Percentiles rank a stretch among this genome's conserved stretches.
Evolutionary conservation across 2,329 filamentous ascomycete genomes (phyloP).

Genomic region (Penicillium psychrosexuale): DNA sequence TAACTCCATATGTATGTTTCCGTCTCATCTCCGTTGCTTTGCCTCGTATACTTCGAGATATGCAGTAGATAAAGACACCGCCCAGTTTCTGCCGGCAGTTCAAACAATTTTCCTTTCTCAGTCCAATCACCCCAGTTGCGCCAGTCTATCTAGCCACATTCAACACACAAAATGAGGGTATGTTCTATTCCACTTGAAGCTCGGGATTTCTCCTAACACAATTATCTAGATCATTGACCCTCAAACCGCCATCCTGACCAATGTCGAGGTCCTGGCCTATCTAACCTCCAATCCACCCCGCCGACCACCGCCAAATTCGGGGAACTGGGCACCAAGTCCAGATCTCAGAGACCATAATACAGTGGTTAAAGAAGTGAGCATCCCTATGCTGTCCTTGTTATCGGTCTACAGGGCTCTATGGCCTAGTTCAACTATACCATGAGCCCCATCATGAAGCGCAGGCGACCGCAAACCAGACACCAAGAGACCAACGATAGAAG

Average conservation of each 20-base stretch:
- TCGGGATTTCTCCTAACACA: background rate
- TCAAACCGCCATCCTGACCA: slow-evolving; percentile 45
- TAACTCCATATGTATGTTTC: background rate
- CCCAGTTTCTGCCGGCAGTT: slow-evolving; percentile 24
- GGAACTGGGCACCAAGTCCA: slow-evolving; percentile 41
- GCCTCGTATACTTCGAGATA: background rate
- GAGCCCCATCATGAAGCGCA: background rate
- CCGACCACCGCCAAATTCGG: slow-evolving; percentile 36
- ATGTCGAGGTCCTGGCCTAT: slow-evolving; percentile 45
- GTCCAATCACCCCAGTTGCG: background rate
- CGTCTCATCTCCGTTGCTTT: background rate
- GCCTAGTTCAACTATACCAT: no score
- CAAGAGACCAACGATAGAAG: background rate
- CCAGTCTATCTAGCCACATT: slow-evolving; percentile 3
- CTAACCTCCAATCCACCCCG: slow-evolving; percentile 42
- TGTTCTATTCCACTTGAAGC: background rate
- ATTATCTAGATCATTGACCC: slow-evolving; percentile 42
- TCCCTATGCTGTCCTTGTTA: fast-evolving
- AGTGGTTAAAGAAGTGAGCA: slow-evolving; percentile 45
- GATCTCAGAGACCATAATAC: slow-evolving; percentile 47
- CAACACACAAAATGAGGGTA: slow-evolving; percentile 28
- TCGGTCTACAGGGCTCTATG: no score
- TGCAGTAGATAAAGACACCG: slow-evolving; percentile 12
- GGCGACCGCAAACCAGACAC: background rate
- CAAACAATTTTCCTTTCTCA: slow-evolving; percentile 21